A percentile compares a stretch with the other conserved stretches of the same genome.
Evolutionary conservation across 768 basidiomycete genomes (phyloP).

Genomic region (Epithele typhae): DNA sequence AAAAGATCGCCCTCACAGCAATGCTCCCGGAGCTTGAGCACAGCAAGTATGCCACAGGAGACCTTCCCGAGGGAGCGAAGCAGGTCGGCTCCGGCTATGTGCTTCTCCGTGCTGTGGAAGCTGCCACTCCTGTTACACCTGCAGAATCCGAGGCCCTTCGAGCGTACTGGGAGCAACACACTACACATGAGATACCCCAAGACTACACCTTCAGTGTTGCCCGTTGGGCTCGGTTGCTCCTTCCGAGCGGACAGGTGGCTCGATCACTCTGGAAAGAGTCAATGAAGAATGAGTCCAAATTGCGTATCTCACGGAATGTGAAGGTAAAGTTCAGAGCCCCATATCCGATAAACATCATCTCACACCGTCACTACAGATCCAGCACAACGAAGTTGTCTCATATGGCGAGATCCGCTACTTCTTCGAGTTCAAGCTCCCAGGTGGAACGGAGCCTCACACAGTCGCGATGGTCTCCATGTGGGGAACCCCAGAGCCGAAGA

Average conservation of each 20-base stretch:
- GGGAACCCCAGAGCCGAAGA: background rate
- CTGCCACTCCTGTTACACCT: background rate
- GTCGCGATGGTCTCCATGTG: background rate
- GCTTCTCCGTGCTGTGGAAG: slow-evolving; percentile 16
- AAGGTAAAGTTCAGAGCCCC: slow-evolving; percentile 7
- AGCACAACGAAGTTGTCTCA: background rate
- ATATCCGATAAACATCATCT: too few species aligned
- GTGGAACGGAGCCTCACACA: too few species aligned
- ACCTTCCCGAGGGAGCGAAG: slow-evolving; percentile 4
- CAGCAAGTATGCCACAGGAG: background rate
- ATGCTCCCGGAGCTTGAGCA: slow-evolving; percentile 3
- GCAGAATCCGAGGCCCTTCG: slow-evolving; percentile 1
- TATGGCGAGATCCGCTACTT: background rate
- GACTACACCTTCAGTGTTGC: background rate
- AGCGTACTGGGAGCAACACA: background rate
- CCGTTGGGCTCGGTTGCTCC: slow-evolving; percentile 14
- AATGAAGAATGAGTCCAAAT: background rate
- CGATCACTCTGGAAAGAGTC: slow-evolving; percentile 16
- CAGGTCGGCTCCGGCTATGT: slow-evolving; percentile 22
- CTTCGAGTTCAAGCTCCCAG: background rate
- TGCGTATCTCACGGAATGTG: slow-evolving; percentile 8
- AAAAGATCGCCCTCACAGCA: background rate
- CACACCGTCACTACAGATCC: background rate
- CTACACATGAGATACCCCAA: background rate
- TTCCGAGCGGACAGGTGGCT: slow-evolving; percentile 18